Conservation (phyloP, 2,329 filamentous ascomycete genomes). For the Fusarium sp. region DNA sequence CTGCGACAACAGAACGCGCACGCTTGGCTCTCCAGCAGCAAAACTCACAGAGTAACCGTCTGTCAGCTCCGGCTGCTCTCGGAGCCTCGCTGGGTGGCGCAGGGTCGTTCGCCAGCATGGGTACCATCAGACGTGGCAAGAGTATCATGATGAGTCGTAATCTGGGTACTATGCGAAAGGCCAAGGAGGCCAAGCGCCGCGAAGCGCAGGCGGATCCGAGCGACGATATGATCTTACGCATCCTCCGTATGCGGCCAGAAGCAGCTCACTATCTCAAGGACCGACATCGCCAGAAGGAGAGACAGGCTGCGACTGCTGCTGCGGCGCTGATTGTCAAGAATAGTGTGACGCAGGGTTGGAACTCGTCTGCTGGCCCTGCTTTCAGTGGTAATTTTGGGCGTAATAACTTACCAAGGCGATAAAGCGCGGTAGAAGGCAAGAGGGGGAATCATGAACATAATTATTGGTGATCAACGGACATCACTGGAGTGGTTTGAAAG, state of each 20-base stretch:
- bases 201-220: conserved; percentile 96
- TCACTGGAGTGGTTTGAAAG: neutral
- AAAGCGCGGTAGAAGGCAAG: conserved; percentile 29
- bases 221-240: conserved; percentile 97
- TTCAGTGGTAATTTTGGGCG: conserved; percentile 54
- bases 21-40: conserved; percentile 72
- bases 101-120: conserved; percentile 70
- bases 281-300: conserved; percentile 90
- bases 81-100: conserved; percentile 49
- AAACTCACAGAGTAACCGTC: conserved; percentile 65
- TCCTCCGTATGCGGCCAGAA: conserved; percentile 93
- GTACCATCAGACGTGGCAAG: conserved; percentile 72
- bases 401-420: conserved; percentile 60
- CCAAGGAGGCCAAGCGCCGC: conserved; percentile 94
- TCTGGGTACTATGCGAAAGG: conserved; percentile 93
- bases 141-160: conserved; percentile 95
- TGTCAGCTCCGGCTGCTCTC: conserved; percentile 70
- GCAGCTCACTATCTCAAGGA: conserved; percentile 88
- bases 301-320: conserved; percentile 87
- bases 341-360: conserved; percentile 74
- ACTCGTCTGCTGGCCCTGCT: conserved; percentile 46
- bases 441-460: conserved; percentile 6
- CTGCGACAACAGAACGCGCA: conserved; percentile 78
- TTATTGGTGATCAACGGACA: neutral
- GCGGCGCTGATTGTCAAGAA: conserved; percentile 95